Evolutionary conservation across 495 filamentous ascomycete species (phyloP), one percentile per base, ranked within the genome.

Genomic region (Xylaria bambusicola): DNA sequence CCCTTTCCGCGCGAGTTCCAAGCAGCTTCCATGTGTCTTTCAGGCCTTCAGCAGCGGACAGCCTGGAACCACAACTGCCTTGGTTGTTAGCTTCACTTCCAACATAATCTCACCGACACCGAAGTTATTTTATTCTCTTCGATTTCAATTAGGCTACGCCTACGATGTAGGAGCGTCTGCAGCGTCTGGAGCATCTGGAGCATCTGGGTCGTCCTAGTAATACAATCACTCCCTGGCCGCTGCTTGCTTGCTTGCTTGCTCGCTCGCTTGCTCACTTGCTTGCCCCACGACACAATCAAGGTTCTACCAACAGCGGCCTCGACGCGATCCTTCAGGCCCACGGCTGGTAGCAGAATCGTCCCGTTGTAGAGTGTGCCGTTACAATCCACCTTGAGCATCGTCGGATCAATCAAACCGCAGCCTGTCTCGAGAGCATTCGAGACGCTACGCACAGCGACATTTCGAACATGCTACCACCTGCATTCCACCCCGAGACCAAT

Each of bases 261-360:
- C 10, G 29, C 10, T 33, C 29, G 29, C 29, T 33, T 33, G 29
- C 29, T 33, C 29, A 33, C 29, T 10, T 10, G 29, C 29, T 10
- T 33, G 29, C 29, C 10, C n/a, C 33, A 29, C 35, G 18, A 23
- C 35, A 41, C 50, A 41, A 41, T 6, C 23, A 10, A 23, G 2
- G 20, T 6, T 23, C 24, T 1, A 27, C 50, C 50, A 53, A 41
- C 50, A 29, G 50, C 5, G 8, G 35, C 13, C 27, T 26, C 36
- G 50, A 41, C 17, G 31, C 3, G 21, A 33, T 54, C 36, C 26
- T 24, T 26, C 38, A 23, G 5, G 36, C 24, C n/a, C 36, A 33
- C 41, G 52, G 52, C 52, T 42, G 26, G 27, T 54, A 26, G 24
- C 52, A 54, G 52, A n/a, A 10, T 17, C 8, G 8, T 52, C 29